phyloP scores from a whole-genome alignment of 495 filamentous ascomycete genomes.

The Astrothelium subdiscretum region DNA sequence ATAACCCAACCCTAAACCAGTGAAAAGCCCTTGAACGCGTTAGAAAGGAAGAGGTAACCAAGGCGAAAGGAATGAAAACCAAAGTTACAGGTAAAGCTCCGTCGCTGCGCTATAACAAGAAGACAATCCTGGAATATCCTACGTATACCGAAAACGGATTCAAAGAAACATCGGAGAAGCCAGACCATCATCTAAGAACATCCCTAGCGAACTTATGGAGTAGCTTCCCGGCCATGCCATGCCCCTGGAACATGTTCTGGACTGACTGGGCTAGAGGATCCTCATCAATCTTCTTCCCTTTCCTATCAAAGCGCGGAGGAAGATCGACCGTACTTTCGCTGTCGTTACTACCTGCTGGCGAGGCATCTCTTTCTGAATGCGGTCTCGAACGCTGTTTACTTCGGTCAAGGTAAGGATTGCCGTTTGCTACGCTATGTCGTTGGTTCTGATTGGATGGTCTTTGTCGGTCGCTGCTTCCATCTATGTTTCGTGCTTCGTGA shows the following conservation, averaged over 20 bases:
- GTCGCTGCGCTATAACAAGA: too few relatives aligned
- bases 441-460: not conserved
- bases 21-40: not conserved
- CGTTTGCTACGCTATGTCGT: not conserved
- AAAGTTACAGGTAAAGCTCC: too few relatives aligned
- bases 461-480: not conserved
- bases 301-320: constrained; percentile 3
- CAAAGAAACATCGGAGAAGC: not conserved
- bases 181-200: not conserved
- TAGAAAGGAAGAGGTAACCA: not conserved
- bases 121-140: too few relatives aligned
- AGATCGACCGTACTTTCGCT: constrained; percentile 2
- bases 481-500: not conserved
- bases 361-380: not conserved
- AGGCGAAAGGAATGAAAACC: too few relatives aligned
- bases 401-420: not conserved
- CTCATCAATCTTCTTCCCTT: not conserved
- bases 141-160: too few relatives aligned
- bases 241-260: not conserved
- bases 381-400: not conserved
- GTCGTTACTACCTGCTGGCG: not conserved
- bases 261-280: not conserved
- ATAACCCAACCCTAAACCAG: too few relatives aligned
- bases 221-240: not conserved
- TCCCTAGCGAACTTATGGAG: not conserved